Base-by-base conservation (phyloP, 2,329 filamentous ascomycete species). In the Talaromyces sp. region DNA sequence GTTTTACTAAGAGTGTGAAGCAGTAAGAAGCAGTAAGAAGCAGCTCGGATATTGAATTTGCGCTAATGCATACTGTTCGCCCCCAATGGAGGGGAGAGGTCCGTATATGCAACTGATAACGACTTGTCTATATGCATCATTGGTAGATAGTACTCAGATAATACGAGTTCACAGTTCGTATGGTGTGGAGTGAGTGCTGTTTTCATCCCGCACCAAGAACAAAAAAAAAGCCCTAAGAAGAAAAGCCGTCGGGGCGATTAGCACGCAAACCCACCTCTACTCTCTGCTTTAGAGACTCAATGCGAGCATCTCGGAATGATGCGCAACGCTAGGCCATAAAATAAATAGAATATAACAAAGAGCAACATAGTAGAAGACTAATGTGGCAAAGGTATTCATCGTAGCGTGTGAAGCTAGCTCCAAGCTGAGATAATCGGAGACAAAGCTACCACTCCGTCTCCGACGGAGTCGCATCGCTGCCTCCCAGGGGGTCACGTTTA, bases 361-460 rank as follows among this genome's bases (percentile, higher is more conserved):
- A 28, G 16, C 18, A 40, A 5, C 5, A 18, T 28, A 40, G 39
- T 28, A 18, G 3, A 25, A 6, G 6, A 25, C 21, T 48, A 48
- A 48, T 11, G 44, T 48, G 12, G 44, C 21, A 48, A 48, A 16
- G 21, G 44, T 48, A 25, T 48, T 48, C 23, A 48, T 25, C 21
- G 44, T 25, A 48, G 44, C 14, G 23, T 25, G 12, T 28, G 21
- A 28, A 28, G 44, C 42, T 46, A 48, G 21, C 44, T 21, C 23
- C 12, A 46, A 46, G 44, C 44, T 48, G 44, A 48, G 44, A 25
- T 48, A 6, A 44, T 54, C 58, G 58, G 58, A 60, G 33, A 54
- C 58, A 31, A 52, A 52, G 25, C 46, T 50, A 42, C 58, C 23
- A 60, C 58, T 54, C 58, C 58, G 58, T 28, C 58, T 60, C 58